A percentile compares a stretch with the other conserved stretches of the same genome.
Evolutionary conservation across 176 grass and related monocot species (phyloP).

Genomic region (Musa itinerans): DNA sequence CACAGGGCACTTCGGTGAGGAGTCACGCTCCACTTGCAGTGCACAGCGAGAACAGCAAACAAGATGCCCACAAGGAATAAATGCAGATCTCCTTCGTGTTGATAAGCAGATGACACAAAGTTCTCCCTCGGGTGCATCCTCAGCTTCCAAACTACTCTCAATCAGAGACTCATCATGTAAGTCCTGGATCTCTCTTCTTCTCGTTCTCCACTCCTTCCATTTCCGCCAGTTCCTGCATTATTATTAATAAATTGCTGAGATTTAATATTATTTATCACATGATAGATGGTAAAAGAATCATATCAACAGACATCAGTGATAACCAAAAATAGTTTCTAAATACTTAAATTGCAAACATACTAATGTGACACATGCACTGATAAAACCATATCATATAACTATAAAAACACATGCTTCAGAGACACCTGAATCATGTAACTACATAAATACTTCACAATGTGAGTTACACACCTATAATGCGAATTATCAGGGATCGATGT

Average conservation of each 20-base stretch:
- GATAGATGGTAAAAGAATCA: not conserved
- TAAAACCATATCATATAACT: not conserved
- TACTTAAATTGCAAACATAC: not conserved
- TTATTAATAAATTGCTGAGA: not conserved
- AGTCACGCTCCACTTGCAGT: conserved; percentile 35
- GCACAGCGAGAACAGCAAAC: conserved; percentile 79
- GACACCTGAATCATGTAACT: not conserved
- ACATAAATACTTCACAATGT: not conserved
- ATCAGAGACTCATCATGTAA: conserved; percentile 28
- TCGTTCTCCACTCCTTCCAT: conserved; percentile 37
- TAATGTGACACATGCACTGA: not conserved
- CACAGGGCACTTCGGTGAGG: conserved; percentile 57
- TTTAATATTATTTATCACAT: not conserved
- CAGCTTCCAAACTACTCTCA: not conserved
- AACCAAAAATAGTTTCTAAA: not conserved
- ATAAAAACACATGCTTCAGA: not conserved
- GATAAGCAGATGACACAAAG: conserved; percentile 85
- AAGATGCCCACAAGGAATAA: conserved; percentile 92
- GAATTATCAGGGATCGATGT: not conserved
- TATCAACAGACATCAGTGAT: not conserved
- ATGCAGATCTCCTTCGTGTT: conserved; percentile 58
- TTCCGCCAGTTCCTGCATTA: conserved; percentile 50
- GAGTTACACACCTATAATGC: not conserved
- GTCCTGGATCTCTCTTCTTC: conserved; percentile 33
- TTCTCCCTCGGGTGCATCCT: conserved; percentile 40